A percentile compares a stretch with the other conserved stretches of the same genome.
These are phyloP conservation scores for Mariannaea sp. DNA, from an alignment of 2,329 filamentous ascomycete genomes.

Conservation along the genomic window DNA sequence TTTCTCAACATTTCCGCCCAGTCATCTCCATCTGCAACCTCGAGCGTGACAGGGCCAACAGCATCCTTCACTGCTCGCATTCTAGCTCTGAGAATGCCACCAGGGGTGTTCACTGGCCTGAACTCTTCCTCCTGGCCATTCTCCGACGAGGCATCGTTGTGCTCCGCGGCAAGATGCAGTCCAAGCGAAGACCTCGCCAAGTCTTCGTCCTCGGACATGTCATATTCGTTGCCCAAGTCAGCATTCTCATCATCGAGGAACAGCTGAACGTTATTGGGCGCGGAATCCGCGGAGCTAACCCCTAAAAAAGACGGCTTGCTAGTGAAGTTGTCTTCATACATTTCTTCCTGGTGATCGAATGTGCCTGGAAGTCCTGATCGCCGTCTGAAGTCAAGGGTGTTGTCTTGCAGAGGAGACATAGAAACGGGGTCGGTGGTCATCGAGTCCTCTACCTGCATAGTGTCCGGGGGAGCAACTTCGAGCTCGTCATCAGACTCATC, in stretches of 20 bases:
- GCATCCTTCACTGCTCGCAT: conserved; percentile 67
- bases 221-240: conserved; percentile 77
- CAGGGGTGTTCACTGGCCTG: conserved; percentile 54
- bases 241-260: conserved; percentile 63
- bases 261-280: conserved; percentile 63
- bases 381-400: conserved; percentile 62
- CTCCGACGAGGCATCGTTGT: conserved; percentile 60
- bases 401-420: conserved; percentile 52
- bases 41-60: conserved; percentile 61
- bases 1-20: conserved; percentile 95
- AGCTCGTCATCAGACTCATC: conserved; percentile 67
- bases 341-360: conserved; percentile 68
- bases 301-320: conserved; percentile 84
- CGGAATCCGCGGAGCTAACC: conserved; percentile 84
- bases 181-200: conserved; percentile 79
- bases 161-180: conserved; percentile 79
- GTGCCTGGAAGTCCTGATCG: conserved; percentile 71
- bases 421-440: conserved; percentile 29
- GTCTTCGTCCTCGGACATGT: conserved; percentile 70
- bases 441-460: conserved; percentile 22
- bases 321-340: conserved; percentile 61
- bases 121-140: conserved; percentile 54
- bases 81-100: conserved; percentile 65
- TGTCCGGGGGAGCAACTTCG: conserved; percentile 29
- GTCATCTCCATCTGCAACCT: conserved; percentile 73